Evolutionary conservation across 2,329 filamentous ascomycete species (phyloP).

Genomic region (Pseudogymnoascus sp.): DNA sequence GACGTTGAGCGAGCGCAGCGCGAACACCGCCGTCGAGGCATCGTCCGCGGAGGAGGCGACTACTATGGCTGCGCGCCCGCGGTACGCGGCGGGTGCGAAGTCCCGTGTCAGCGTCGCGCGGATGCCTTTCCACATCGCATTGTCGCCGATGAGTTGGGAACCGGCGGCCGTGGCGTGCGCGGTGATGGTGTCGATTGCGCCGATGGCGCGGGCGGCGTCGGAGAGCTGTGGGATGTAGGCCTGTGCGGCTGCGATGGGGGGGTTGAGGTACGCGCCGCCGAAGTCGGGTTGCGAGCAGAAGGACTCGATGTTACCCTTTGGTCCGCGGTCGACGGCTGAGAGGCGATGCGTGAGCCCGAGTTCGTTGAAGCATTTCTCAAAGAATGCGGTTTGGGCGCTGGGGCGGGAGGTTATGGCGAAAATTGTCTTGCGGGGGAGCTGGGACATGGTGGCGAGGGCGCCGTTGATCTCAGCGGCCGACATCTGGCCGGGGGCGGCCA

Average conservation of each 20-base stretch:
- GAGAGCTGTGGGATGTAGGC: constrained; percentile 60
- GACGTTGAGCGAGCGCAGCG: constrained; percentile 66
- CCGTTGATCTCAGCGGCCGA: constrained; percentile 80
- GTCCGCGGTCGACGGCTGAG: constrained; percentile 63
- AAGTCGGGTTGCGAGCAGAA: constrained; percentile 69
- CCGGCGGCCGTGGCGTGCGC: constrained; percentile 45
- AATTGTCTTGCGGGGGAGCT: constrained; percentile 70
- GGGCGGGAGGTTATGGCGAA: constrained; percentile 67
- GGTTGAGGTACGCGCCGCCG: constrained; percentile 75
- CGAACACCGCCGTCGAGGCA: constrained; percentile 72
- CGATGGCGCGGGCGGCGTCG: constrained; percentile 70
- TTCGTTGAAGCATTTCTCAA: constrained; percentile 76
- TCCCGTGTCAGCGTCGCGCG: constrained; percentile 73
- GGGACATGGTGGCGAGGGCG: constrained; percentile 69
- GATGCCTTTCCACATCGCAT: constrained; percentile 80
- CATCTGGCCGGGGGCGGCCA: constrained; percentile 78
- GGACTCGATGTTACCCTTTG: constrained; percentile 60
- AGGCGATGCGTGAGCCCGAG: constrained; percentile 82
- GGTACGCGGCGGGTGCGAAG: constrained; percentile 75
- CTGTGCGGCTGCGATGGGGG: constrained; percentile 53
- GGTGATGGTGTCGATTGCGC: constrained; percentile 75
- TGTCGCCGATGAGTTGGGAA: constrained; percentile 65
- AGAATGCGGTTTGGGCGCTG: constrained; percentile 73
- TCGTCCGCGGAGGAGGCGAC: constrained; percentile 67
- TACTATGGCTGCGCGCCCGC: constrained; percentile 66